Base-by-base conservation (phyloP, 345 rosid species). In the Lumnitzera littorea region DNA sequence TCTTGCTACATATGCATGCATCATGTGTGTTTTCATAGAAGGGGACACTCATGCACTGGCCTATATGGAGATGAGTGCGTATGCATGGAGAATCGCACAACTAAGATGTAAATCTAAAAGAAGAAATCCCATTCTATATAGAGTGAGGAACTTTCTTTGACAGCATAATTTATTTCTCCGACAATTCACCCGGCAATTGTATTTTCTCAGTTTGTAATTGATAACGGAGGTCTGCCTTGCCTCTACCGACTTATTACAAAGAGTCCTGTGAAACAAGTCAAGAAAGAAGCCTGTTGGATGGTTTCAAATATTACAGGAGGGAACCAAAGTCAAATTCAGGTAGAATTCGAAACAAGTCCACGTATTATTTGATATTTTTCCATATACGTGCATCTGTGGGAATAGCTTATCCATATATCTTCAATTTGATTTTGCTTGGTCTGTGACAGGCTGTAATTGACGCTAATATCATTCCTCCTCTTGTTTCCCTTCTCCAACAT, bases 281-380 rank as follows among this genome's bases (percentile, higher is more conserved):
- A 88, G 72, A 83, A 81, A 53, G 91, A 84, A 73, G 91, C 95
- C 51, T 88, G 95, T 76, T 83, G 95, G 95, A 85, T 88, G 47
- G 79, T 89, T 65, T 82, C 96, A 52, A 88, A 88, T 78, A 83
- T 88, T 56, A 88, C 92, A 58, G 96, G 90, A 48, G 90, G 96
- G 51, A 86, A 80, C 64, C 71, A 58, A 70, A 46, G 55, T 76
- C 96, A 86, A 70, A 84, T 46, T 31, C 70, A 58, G 50, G 56
- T 62, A 23, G 16, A 15, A 11, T 13, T 12, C 5, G 3, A 41
- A 12, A n/a, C 17, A 23, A 62, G n/a, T 15, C 27, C 50, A 16
- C 36, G 1, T n/a, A 0, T 0, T 62, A 20, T 15, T 23, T 53
- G 49, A 24, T 24, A 48, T 24, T 27, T 29, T 10, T 2, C 0